These are phyloP conservation scores for Clavulina sp. DNA, from an alignment of 768 basidiomycete species.

Conservation along the genomic window DNA sequence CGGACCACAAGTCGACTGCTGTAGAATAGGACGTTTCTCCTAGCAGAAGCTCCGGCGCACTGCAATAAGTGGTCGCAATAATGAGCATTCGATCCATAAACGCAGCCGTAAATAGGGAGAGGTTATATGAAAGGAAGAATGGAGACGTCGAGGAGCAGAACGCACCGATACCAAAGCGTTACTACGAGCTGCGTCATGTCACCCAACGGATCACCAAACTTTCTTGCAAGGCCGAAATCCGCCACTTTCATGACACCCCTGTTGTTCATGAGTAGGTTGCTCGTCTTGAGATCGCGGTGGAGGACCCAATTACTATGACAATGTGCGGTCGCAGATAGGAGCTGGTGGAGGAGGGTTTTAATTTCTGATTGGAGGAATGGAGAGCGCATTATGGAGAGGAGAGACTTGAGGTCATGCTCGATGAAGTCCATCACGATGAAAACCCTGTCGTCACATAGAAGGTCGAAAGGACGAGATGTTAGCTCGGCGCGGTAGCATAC, in stretches of 20 bases:
- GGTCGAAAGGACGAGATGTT: too few species aligned
- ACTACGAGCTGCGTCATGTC: constrained; percentile 97
- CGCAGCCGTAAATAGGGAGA: not conserved
- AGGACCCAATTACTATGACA: constrained; percentile 97
- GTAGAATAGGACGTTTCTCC: constrained; percentile 90
- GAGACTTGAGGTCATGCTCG: constrained; percentile 95
- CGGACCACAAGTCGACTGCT: constrained; percentile 95
- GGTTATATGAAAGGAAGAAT: constrained; percentile 10
- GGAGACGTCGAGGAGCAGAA: too few species aligned
- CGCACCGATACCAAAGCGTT: constrained; percentile 95
- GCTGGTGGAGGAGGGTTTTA: constrained; percentile 88
- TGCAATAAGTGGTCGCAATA: constrained; percentile 19
- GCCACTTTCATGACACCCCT: constrained; percentile 97
- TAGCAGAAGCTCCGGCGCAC: constrained; percentile 87
- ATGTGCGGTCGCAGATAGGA: constrained; percentile 81
- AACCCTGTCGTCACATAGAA: constrained; percentile 40
- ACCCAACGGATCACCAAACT: constrained; percentile 93
- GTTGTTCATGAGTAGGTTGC: constrained; percentile 97
- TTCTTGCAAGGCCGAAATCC: constrained; percentile 89
- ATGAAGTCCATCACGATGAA: constrained; percentile 99
- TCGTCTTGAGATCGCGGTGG: constrained; percentile 93
- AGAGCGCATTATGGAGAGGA: constrained; percentile 85
- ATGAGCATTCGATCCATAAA: constrained; percentile 3
- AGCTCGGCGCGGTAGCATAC: not conserved
- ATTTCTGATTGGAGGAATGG: constrained; percentile 97